A percentile compares a stretch with the other conserved stretches of the same genome.
Conservation (phyloP, 352 stramenopile species). For the Phytophthora pinifolia region DNA sequence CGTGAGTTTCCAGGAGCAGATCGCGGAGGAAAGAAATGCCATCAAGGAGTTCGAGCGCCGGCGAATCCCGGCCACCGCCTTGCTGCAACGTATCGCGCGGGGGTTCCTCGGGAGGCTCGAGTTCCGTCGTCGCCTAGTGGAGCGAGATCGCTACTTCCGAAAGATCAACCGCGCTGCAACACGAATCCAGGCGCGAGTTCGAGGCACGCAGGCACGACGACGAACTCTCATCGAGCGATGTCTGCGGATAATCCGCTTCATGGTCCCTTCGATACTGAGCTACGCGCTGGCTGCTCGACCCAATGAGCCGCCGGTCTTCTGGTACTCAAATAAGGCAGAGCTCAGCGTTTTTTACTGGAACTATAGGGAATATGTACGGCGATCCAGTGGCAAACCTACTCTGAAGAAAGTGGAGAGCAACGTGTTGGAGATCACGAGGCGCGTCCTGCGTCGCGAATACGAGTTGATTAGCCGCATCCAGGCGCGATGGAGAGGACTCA, state of each 20-base stretch:
- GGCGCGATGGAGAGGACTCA: constrained; percentile 56
- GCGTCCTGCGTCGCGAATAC: constrained; percentile 66
- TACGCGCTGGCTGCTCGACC: constrained; percentile 36
- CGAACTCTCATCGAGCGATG: constrained; percentile 68
- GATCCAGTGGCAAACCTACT: constrained; percentile 51
- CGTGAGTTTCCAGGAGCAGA: constrained; percentile 78
- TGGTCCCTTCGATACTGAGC: constrained; percentile 54
- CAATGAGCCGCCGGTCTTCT: constrained; percentile 64
- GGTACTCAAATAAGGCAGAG: constrained; percentile 70
- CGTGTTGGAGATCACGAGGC: constrained; percentile 63
- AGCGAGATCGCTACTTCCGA: constrained; percentile 47
- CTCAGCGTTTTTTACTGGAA: constrained; percentile 68
- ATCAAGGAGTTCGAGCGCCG: constrained; percentile 70
- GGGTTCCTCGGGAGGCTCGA: constrained; percentile 63
- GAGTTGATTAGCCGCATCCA: constrained; percentile 75
- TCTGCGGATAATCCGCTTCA: constrained; percentile 51
- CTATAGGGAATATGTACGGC: constrained; percentile 77
- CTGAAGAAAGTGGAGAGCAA: constrained; percentile 78
- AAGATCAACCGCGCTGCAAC: constrained; percentile 54
- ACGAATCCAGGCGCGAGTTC: constrained; percentile 58
- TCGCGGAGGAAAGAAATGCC: constrained; percentile 57
- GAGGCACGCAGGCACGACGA: constrained; percentile 59
- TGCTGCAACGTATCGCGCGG: constrained; percentile 64
- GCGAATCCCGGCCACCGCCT: constrained; percentile 45
- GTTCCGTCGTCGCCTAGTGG: constrained; percentile 46